Evolutionary conservation across 352 stramenopile genomes (phyloP), one percentile per base, ranked within the genome.

Genomic region (Thalassiosira mediterranea): DNA sequence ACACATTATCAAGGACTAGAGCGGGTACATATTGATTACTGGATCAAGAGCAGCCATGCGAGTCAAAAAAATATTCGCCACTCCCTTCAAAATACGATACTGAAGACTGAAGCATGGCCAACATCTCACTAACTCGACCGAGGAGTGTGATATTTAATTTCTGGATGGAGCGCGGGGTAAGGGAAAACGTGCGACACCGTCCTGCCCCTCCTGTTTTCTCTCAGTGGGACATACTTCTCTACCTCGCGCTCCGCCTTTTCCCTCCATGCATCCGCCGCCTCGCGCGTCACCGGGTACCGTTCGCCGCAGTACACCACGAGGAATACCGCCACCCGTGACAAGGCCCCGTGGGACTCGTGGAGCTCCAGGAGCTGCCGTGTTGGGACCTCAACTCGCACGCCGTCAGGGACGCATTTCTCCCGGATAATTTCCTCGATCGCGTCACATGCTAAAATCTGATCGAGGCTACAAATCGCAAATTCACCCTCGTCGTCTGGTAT

Each of bases 241-340:
- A 89, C 71, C 28, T 74, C 59, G 1, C 17, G 15, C 67, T 92
- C 83, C 17, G 79, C 44, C 10, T 40, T 48, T 11, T 44, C 59
- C 70, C 86, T 83, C 58, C 84, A 90, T 34, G 48, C 7, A 71
- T 92, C 81, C 15, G 83, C 83, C 48, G 66, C 29, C 5, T 53
- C 32, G 32, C 86, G 31, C 4, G 74, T 87, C 26, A 92, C 42
- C 13, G 75, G 72, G 56, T 62, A 58, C 11, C 34, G 51, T 64
- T 85, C 83, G 19, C 72, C 79, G 58, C 77, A 86, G 28, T 91
- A 91, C 19, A 83, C 81, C 25, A 91, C 40, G 1, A 91, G 54
- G 76, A 89, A 90, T 0, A 90, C 73, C 23, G 66, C 54, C n/a
- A 86, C 47, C 47, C 34, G 59, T 69, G 57, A 48, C 15, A 54